Evolutionary conservation across 1,284 basidiomycete species (phyloP).

Genomic region (Malassezia japonica): DNA sequence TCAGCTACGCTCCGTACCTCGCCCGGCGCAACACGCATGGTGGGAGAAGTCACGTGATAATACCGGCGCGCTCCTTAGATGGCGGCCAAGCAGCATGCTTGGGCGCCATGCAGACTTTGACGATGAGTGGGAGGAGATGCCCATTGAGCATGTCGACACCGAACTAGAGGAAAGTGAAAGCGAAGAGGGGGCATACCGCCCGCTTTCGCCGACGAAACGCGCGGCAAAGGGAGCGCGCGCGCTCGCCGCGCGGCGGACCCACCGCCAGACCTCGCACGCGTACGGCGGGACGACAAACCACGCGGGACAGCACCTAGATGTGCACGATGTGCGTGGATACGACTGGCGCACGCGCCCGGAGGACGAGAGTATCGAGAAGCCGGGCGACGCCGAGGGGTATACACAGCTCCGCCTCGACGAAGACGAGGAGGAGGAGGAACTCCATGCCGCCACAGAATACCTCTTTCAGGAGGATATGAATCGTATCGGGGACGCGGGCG

Average conservation of each 20-base stretch:
- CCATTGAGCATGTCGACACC: slow-evolving; percentile 8
- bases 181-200: too few species aligned
- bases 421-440: slow-evolving; percentile 41
- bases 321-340: slow-evolving; percentile 44
- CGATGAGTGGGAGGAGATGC: slow-evolving; percentile 20
- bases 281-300: slow-evolving; percentile 25
- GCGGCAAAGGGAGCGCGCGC: too few species aligned
- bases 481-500: slow-evolving; percentile 25
- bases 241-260: background rate
- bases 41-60: background rate
- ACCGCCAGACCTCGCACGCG: too few species aligned
- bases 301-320: slow-evolving; percentile 37
- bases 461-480: slow-evolving; percentile 36
- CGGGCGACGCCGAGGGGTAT: slow-evolving; percentile 31
- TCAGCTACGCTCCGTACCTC: slow-evolving; percentile 2
- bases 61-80: background rate
- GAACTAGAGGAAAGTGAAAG: background rate
- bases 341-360: slow-evolving; percentile 42
- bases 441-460: slow-evolving; percentile 43
- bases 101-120: slow-evolving; percentile 10
- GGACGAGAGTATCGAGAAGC: slow-evolving; percentile 16
- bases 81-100: slow-evolving; percentile 4
- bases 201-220: too few species aligned
- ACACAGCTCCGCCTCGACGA: slow-evolving; percentile 46
- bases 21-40: slow-evolving; percentile 8